Percentiles rank a stretch among this genome's conserved stretches.
Conservation (phyloP, 108 stramenopile species). For the Mayamaea pseudoterrestris region DNA sequence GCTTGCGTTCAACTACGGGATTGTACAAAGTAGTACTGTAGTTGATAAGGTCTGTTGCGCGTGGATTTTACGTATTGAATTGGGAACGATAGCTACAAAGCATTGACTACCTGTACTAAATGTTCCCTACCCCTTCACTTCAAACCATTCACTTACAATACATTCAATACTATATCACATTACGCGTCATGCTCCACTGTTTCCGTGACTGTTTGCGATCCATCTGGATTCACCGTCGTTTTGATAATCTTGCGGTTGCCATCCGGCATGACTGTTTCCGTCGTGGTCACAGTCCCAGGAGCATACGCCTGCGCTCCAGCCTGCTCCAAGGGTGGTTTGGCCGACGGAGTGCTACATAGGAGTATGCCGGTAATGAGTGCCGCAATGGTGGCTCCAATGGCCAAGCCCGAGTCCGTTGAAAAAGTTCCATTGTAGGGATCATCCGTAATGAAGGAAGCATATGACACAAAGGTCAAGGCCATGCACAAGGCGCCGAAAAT, state of each 20-base stretch:
- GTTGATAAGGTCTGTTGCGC: too few relatives aligned
- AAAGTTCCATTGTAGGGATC: background rate
- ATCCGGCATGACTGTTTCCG: conserved; percentile 13
- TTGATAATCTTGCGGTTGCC: conserved; percentile 8
- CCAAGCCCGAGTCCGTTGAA: background rate
- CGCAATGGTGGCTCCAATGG: background rate
- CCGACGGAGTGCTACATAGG: background rate
- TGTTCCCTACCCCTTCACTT: too few relatives aligned
- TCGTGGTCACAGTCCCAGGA: conserved; percentile 9
- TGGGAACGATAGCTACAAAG: too few relatives aligned
- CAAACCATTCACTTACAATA: too few relatives aligned
- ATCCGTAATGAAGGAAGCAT: background rate
- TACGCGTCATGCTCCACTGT: too few relatives aligned
- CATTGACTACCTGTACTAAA: too few relatives aligned
- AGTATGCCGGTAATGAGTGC: background rate
- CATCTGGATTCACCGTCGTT: conserved; percentile 10
- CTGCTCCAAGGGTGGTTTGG: background rate
- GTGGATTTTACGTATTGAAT: too few relatives aligned
- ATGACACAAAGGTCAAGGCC: background rate
- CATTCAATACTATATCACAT: too few relatives aligned
- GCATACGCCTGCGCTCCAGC: background rate
- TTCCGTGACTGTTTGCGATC: conserved; percentile 10
- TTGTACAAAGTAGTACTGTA: too few relatives aligned
- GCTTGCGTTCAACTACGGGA: too few relatives aligned
- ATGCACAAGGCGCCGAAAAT: background rate